A percentile compares a stretch with the other conserved stretches of the same genome.
phyloP scores from a whole-genome alignment of 1,284 basidiomycete species.

The Pseudozyma pruni region DNA sequence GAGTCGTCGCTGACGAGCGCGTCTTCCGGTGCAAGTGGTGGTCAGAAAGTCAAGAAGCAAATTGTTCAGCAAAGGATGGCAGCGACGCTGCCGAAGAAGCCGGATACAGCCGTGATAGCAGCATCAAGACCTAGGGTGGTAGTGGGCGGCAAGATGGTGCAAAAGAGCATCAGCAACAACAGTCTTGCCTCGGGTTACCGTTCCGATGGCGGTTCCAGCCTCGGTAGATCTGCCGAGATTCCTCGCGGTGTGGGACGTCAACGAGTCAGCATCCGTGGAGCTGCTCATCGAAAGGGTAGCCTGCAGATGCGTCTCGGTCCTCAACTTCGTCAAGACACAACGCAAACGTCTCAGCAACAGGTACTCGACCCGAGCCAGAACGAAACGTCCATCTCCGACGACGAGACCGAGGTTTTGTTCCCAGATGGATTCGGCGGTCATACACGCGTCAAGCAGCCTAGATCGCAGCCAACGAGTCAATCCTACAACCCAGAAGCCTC shows the following conservation, averaged over 20 bases:
- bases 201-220: conserved; percentile 43
- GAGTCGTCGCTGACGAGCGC: conserved; percentile 39
- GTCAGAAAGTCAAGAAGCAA: conserved; percentile 28
- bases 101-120: neutral
- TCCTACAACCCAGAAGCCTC: neutral
- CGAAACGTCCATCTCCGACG: conserved; percentile 16
- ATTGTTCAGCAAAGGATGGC: conserved; percentile 35
- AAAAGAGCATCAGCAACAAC: conserved; percentile 37
- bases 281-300: conserved; percentile 19
- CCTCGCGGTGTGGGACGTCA: conserved; percentile 35
- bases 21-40: conserved; percentile 18
- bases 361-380: neutral
- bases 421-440: conserved; percentile 60
- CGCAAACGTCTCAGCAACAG: neutral
- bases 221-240: conserved; percentile 53
- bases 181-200: conserved; percentile 34
- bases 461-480: conserved; percentile 2
- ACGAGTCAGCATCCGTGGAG: conserved; percentile 21
- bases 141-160: conserved; percentile 4
- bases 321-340: neutral
- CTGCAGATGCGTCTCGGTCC: conserved; percentile 30
- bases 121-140: neutral
- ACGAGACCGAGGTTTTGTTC: conserved; percentile 44
- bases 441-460: conserved; percentile 23
- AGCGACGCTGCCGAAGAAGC: neutral